Conservation (phyloP, 179 eudicot genomes). For the Carnegiea gigantea region DNA sequence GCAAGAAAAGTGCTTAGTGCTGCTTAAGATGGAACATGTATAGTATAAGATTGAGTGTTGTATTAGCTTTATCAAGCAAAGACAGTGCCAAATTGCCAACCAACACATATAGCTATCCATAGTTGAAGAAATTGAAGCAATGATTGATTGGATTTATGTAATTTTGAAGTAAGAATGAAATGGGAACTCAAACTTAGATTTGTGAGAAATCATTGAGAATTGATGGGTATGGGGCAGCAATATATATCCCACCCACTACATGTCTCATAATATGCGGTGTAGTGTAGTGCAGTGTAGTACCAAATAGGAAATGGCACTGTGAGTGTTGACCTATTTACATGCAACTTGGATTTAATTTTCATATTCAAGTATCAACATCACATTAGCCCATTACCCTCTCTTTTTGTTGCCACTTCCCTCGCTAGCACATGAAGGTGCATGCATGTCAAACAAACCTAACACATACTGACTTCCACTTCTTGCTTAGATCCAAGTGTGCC, state of each 20-base stretch:
- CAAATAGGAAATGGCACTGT: background rate
- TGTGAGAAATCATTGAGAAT: constrained; percentile 12
- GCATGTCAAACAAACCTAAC: constrained; percentile 21
- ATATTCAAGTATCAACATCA: constrained; percentile 15
- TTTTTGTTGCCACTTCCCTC: constrained; percentile 17
- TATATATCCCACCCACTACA: background rate
- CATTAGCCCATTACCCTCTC: constrained; percentile 9
- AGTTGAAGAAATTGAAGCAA: background rate
- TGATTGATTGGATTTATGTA: background rate
- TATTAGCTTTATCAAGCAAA: background rate
- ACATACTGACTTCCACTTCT: background rate
- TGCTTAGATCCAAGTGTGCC: too few relatives aligned
- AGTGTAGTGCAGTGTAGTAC: background rate
- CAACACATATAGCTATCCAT: background rate
- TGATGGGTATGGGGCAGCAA: constrained; percentile 19
- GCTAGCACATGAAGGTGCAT: constrained; percentile 26
- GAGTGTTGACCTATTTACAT: constrained; percentile 18
- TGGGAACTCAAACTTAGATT: constrained; percentile 13
- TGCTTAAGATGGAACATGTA: constrained; percentile 14
- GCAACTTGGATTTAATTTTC: background rate
- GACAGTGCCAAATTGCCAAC: constrained; percentile 14
- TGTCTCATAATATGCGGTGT: background rate
- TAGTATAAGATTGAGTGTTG: background rate
- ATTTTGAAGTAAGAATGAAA: background rate
- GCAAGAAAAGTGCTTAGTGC: background rate